These are phyloP conservation scores for Ambispora gerdemannii DNA, from an alignment of 192 early-diverging fungal genomes.

Conservation along the genomic window DNA sequence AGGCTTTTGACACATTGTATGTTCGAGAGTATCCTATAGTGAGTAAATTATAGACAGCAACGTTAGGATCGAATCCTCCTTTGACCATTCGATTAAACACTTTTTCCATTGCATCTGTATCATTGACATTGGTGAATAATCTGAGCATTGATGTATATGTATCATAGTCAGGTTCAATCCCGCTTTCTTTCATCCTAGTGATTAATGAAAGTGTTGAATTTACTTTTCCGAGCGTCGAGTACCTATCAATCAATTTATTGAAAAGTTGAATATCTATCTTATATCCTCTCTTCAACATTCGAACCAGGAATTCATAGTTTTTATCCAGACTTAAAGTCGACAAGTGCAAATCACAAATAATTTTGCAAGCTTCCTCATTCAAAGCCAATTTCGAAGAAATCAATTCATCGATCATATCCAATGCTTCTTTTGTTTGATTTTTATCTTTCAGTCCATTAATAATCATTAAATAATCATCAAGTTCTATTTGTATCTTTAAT, in stretches of 20 bases:
- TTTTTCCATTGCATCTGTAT: conserved; percentile 24
- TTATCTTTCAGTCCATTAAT: conserved; percentile 38
- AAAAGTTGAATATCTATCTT: background rate
- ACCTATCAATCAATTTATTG: background rate
- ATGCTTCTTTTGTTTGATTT: conserved; percentile 26
- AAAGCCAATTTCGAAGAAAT: conserved; percentile 23
- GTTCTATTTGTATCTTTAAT: conserved; percentile 27
- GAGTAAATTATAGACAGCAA: conserved; percentile 45
- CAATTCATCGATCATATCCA: conserved; percentile 37
- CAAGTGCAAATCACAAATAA: too few species aligned
- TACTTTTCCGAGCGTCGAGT: conserved; percentile 7
- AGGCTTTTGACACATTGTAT: conserved; percentile 43
- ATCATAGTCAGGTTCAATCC: background rate
- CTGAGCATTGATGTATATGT: conserved; percentile 16
- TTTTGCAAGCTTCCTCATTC: too few species aligned
- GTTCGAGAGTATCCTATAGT: conserved; percentile 44
- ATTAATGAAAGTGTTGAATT: background rate
- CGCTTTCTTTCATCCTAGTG: conserved; percentile 1
- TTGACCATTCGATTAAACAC: conserved; percentile 19
- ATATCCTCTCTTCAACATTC: conserved; percentile 10
- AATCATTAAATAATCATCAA: conserved; percentile 33
- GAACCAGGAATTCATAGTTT: background rate
- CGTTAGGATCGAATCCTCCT: conserved; percentile 35
- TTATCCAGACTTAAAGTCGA: too few species aligned
- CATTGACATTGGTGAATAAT: conserved; percentile 24